Evolutionary conservation across 495 filamentous ascomycete species (phyloP).

Genomic region (Pyrenopolyporus hunteri): DNA sequence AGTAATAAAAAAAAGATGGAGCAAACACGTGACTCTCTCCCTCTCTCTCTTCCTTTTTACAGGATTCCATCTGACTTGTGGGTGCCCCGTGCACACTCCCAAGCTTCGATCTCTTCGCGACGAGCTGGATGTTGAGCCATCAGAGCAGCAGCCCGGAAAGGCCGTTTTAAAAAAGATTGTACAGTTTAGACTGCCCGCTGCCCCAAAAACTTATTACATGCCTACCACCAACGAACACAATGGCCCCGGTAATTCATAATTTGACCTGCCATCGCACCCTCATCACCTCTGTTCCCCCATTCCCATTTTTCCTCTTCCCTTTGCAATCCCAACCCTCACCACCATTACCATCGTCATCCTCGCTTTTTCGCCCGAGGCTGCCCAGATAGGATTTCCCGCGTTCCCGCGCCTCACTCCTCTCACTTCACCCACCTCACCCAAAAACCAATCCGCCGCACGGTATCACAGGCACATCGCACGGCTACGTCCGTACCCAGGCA

Average conservation of each 20-base stretch:
- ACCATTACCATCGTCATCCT: conserved; percentile 31
- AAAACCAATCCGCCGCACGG: not conserved
- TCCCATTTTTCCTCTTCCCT: conserved; percentile 19
- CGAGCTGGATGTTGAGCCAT: conserved; percentile 33
- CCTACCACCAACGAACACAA: conserved; percentile 42
- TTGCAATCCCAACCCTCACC: conserved; percentile 27
- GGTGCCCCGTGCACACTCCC: no score
- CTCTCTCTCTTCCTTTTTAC: no score
- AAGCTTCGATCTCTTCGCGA: conserved; percentile 28
- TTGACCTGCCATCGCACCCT: conserved; percentile 38
- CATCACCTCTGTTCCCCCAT: conserved; percentile 30
- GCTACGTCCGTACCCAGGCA: not conserved
- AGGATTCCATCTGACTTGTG: no score
- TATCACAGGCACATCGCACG: not conserved
- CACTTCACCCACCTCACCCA: not conserved
- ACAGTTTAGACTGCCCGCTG: conserved; percentile 38
- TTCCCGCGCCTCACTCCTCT: no score
- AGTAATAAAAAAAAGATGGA: no score
- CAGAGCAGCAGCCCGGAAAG: conserved; percentile 20
- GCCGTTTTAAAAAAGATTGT: conserved; percentile 35
- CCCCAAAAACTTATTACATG: conserved; percentile 42
- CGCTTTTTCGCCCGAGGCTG: conserved; percentile 10
- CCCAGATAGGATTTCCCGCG: not conserved
- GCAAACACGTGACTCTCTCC: no score
- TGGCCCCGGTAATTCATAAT: conserved; percentile 47